Conservation (phyloP, 495 filamentous ascomycete genomes). For the Zalerion maritima region DNA sequence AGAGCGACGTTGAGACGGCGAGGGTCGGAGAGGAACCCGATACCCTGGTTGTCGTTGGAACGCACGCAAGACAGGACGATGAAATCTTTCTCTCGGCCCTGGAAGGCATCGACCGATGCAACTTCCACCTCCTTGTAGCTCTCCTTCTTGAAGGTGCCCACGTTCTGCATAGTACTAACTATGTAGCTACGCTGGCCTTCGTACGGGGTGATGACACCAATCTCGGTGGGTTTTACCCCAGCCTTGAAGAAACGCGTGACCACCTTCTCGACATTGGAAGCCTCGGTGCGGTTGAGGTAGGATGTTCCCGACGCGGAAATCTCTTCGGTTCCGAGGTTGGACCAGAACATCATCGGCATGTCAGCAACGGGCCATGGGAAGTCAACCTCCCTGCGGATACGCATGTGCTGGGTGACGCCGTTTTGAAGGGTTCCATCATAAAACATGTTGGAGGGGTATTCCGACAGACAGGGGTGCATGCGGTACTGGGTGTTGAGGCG, state of each 20-base stretch:
- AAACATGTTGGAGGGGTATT: slow-evolving; percentile 99
- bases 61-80: slow-evolving; percentile 97
- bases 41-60: slow-evolving; percentile 97
- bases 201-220: slow-evolving; percentile 98
- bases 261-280: slow-evolving; percentile 94
- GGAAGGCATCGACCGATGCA: slow-evolving; percentile 96
- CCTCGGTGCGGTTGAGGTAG: slow-evolving; percentile 94
- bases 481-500: slow-evolving; percentile 95
- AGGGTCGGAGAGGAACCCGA: slow-evolving; percentile 96
- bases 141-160: slow-evolving; percentile 94
- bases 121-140: slow-evolving; percentile 98
- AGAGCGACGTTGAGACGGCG: slow-evolving; percentile 98
- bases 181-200: slow-evolving; percentile 98
- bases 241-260: slow-evolving; percentile 98
- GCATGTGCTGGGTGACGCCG: slow-evolving; percentile 78
- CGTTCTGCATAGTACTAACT: slow-evolving; percentile 97
- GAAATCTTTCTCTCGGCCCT: slow-evolving; percentile 97
- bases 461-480: slow-evolving; percentile 96
- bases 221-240: slow-evolving; percentile 80
- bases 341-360: slow-evolving; percentile 99
- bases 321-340: slow-evolving; percentile 92
- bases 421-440: slow-evolving; percentile 97
- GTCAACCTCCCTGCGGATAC: slow-evolving; percentile 84
- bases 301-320: slow-evolving; percentile 96
- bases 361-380: slow-evolving; percentile 96